These are phyloP conservation scores for Grammothele lineata DNA, from an alignment of 768 basidiomycete genomes.

Conservation along the genomic window DNA sequence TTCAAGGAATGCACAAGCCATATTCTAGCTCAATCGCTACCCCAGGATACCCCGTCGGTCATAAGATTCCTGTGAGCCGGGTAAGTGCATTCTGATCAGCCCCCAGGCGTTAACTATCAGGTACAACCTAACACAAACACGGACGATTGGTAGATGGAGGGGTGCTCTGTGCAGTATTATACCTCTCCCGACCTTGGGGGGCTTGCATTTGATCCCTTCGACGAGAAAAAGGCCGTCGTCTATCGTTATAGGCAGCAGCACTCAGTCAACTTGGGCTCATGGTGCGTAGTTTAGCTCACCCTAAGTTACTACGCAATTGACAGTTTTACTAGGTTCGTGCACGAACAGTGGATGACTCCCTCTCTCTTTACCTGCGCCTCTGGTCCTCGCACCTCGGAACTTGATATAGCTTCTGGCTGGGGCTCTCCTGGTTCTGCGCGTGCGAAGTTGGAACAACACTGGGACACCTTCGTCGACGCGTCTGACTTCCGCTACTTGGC, in stretches of 20 bases:
- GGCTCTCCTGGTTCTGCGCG: conserved; percentile 39
- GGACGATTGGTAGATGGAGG: no score
- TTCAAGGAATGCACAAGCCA: conserved; percentile 11
- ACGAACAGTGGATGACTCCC: conserved; percentile 73
- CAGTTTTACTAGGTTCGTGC: conserved; percentile 50
- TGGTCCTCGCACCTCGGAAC: conserved; percentile 47
- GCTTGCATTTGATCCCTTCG: conserved; percentile 44
- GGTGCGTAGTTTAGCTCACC: conserved; percentile 39
- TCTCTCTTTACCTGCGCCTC: conserved; percentile 57
- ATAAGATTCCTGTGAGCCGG: no score
- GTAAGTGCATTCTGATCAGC: no score
- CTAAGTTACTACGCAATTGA: no score
- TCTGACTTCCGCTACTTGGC: conserved; percentile 63
- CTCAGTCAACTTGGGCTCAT: conserved; percentile 62
- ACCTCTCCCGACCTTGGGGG: conserved; percentile 19
- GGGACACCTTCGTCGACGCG: conserved; percentile 68
- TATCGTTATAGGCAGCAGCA: conserved; percentile 62
- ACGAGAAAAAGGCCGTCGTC: conserved; percentile 43
- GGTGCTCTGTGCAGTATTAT: conserved; percentile 21
- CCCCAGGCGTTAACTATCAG: no score
- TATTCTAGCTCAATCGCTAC: no score
- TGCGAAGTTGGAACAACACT: conserved; percentile 59
- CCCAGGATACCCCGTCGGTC: no score
- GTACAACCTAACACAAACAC: no score
- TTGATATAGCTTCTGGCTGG: conserved; percentile 68